Base-by-base conservation (phyloP, 768 basidiomycete genomes). In the Aureoboletus auriporus region DNA sequence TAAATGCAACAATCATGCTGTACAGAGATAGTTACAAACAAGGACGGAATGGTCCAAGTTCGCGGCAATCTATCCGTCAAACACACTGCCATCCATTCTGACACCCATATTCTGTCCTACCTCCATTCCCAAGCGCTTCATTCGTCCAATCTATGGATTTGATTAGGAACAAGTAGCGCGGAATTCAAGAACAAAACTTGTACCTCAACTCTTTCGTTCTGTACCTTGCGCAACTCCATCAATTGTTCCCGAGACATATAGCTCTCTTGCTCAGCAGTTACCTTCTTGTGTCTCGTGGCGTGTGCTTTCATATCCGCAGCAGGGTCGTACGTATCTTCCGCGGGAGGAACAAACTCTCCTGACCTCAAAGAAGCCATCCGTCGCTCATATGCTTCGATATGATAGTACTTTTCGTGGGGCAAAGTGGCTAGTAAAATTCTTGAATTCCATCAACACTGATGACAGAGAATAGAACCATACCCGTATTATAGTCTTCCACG, bases 371-470 rank as follows among this genome's bases (percentile, higher is more conserved):
- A 82, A 33, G 79, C 67, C 93, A 95, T 95, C 40, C 90, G 84
- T 17, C 74, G 74, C 51, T 93, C 90, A 63, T 92, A 93, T 6
- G 80, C 77, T 46, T 82, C 83, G 79, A 94, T 91, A 61, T 93
- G 80, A 66, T 95, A 95, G 67, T 93, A 96, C 65, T 96, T 96
- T 65, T 94, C 92, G 59, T 95, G 88, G 9, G 93, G 90, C 3
- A 96, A 75, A 4, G 93, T 96, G 12, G 92, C 93, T 93, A 50
- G 14, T 17, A 42, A 45, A 16, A 13, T 16, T 13, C 2, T 28
- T 59, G 11, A 30, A 20, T n/a, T n/a, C 26, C 35, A 38, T 41
- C 33, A 31, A 20, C 33, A 42, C 16, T 43, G 30, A 28, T 26
- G 10, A 31, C 30, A 17, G 8, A 47, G 20, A 17, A 17, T 37